Evolutionary conservation across 768 basidiomycete species (phyloP).

Genomic region (Rubroboletus pulcherrimus): DNA sequence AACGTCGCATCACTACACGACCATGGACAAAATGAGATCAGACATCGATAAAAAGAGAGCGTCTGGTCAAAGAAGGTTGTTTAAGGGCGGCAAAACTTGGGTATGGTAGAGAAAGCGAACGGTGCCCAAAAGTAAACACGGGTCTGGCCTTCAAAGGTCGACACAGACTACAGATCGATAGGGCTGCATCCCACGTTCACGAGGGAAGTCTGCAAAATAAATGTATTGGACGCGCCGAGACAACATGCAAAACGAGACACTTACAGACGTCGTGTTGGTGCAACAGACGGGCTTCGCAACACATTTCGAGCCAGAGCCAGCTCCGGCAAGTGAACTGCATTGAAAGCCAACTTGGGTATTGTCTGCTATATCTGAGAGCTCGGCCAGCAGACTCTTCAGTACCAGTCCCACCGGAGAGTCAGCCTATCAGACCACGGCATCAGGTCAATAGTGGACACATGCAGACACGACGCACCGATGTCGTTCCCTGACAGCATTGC

Average conservation of each 20-base stretch:
- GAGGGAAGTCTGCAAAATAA: constrained; percentile 16
- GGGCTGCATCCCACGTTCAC: constrained; percentile 27
- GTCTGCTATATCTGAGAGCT: background rate
- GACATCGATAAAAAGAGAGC: constrained; percentile 26
- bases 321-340: constrained; percentile 21
- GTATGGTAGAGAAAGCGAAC: constrained; percentile 20
- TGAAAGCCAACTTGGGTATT: constrained; percentile 13
- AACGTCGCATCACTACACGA: constrained; percentile 11
- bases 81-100: constrained; percentile 13
- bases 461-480: constrained; percentile 15
- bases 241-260: background rate
- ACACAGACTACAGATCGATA: background rate
- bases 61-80: constrained; percentile 13
- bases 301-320: constrained; percentile 23
- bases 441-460: background rate
- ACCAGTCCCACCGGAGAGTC: background rate
- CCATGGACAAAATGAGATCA: constrained; percentile 15
- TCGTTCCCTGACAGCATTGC: constrained; percentile 21
- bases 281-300: constrained; percentile 23
- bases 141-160: constrained; percentile 3
- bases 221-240: background rate
- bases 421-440: constrained; percentile 9
- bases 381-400: constrained; percentile 2
- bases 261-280: constrained; percentile 15
- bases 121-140: background rate